Base-by-base conservation (phyloP, 257 asterid species). In the Misopates orontium region DNA sequence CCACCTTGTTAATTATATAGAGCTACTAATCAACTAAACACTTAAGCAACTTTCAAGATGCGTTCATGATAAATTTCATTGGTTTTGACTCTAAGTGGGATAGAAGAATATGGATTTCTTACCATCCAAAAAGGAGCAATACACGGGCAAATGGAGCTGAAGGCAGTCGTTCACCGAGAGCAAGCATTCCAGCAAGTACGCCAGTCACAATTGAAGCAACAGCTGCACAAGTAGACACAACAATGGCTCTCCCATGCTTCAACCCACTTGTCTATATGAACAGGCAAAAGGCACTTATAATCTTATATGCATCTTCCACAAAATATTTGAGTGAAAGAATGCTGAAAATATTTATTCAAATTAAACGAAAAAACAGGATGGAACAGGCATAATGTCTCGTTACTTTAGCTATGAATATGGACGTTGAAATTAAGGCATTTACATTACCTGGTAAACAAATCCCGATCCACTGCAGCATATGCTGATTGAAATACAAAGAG, bases 201-300 rank as follows among this genome's bases (percentile, higher is more conserved):
- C 99, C 98, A 4, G 96, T 88, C 76, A 94, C 93, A 4, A 94
- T 94, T 36, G 99, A 88, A 74, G 99, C 97, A 75, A 94, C 98
- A 49, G 98, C 96, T 25, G 96, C 99, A 81, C 98, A 94, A 44
- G 99, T 94, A 32, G 99, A 90, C 67, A 94, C 96, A 0, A 94
- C 96, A 36, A 94, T 87, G 12, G 99, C 98, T 78, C 99, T 86
- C 54, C 98, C 99, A 22, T 94, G 96, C 86, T 94, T 94, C 88
- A 94, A 81, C 42, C 98, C 99, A 40, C 89, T 80, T 12, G 99
- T 94, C 99, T 94, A 77, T 69, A 64, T 44, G 4, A 13, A 39
- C 40, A 0, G 18, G 13, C 16, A 25, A 16, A 45, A 22, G 19
- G 7, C 39, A 54, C n/a, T 45, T 10, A 25, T 56, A 50, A 48